Percentiles rank a stretch among this genome's conserved stretches.
phyloP scores from a whole-genome alignment of 257 asterid genomes.

The Leonotis leonurus region DNA sequence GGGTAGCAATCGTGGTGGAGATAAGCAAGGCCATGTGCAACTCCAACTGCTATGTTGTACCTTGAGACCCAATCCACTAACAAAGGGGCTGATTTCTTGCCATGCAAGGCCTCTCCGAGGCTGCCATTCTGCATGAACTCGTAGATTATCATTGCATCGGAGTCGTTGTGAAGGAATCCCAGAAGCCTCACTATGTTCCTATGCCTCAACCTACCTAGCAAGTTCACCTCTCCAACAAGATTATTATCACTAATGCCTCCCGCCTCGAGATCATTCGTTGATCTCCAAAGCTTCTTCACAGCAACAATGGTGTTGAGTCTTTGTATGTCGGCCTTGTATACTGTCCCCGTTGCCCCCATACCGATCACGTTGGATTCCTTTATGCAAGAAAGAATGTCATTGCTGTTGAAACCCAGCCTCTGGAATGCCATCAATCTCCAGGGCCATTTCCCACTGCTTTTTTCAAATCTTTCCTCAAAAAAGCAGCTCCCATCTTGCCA shows the following conservation, averaged over 20 bases:
- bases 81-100: slow-evolving; percentile 11
- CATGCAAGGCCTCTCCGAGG: slow-evolving; percentile 44
- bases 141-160: slow-evolving; percentile 35
- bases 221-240: slow-evolving; percentile 60
- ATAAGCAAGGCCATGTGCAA: slow-evolving; percentile 51
- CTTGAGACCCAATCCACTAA: slow-evolving; percentile 43
- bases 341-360: slow-evolving; percentile 74
- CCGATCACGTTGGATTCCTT: slow-evolving; percentile 70
- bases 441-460: slow-evolving; percentile 54
- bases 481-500: slow-evolving; percentile 56
- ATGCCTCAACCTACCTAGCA: slow-evolving; percentile 49
- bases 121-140: slow-evolving; percentile 55
- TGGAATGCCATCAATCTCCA: slow-evolving; percentile 89
- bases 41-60: slow-evolving; percentile 49
- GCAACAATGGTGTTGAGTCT: slow-evolving; percentile 45
- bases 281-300: slow-evolving; percentile 72
- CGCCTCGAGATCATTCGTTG: slow-evolving; percentile 45
- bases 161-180: slow-evolving; percentile 38
- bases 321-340: slow-evolving; percentile 63
- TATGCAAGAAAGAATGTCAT: slow-evolving; percentile 54
- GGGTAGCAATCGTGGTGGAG: slow-evolving; percentile 65
- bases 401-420: slow-evolving; percentile 57
- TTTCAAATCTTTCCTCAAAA: slow-evolving; percentile 39
- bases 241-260: slow-evolving; percentile 36
- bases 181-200: slow-evolving; percentile 46